Conservation (phyloP, 1,284 basidiomycete genomes). For the Pascua guehoae region DNA sequence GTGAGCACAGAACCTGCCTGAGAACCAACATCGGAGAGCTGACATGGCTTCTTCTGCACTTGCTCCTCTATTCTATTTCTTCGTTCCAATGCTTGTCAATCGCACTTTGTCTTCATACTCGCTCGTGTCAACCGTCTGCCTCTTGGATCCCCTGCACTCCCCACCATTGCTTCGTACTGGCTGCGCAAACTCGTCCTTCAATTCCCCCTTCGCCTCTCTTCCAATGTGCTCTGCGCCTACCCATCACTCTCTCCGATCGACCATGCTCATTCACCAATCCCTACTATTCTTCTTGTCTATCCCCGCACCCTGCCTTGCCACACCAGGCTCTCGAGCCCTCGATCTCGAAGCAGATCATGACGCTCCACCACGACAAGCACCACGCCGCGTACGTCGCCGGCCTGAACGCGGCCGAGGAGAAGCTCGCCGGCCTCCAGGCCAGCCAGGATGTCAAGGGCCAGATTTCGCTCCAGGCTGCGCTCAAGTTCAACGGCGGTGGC, state of each 20-base stretch:
- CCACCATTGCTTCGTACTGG: too few relatives aligned
- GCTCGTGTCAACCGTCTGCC: too few relatives aligned
- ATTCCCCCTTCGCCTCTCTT: neutral
- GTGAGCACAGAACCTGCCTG: conserved; percentile 50
- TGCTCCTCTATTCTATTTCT: too few relatives aligned
- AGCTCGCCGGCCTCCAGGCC: conserved; percentile 59
- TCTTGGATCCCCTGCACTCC: too few relatives aligned
- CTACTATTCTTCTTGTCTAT: neutral
- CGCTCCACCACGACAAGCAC: conserved; percentile 92
- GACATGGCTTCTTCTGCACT: too few relatives aligned
- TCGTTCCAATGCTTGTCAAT: too few relatives aligned
- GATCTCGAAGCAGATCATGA: conserved; percentile 73
- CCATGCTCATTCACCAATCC: neutral
- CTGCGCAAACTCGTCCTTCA: too few relatives aligned
- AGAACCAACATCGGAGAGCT: too few relatives aligned
- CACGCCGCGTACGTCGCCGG: conserved; percentile 91
- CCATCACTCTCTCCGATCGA: neutral
- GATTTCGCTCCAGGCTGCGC: conserved; percentile 77
- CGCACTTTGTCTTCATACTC: too few relatives aligned
- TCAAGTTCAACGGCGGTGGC: conserved; percentile 91
- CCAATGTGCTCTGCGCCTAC: neutral
- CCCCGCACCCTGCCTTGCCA: neutral
- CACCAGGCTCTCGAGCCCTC: conserved; percentile 55
- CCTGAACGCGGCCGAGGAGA: conserved; percentile 84
- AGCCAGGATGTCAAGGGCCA: conserved; percentile 65